Percentiles rank a stretch among this genome's conserved stretches.
Conservation (phyloP, 73 alveolate genomes). For the Paramecium tetraurelia region DNA sequence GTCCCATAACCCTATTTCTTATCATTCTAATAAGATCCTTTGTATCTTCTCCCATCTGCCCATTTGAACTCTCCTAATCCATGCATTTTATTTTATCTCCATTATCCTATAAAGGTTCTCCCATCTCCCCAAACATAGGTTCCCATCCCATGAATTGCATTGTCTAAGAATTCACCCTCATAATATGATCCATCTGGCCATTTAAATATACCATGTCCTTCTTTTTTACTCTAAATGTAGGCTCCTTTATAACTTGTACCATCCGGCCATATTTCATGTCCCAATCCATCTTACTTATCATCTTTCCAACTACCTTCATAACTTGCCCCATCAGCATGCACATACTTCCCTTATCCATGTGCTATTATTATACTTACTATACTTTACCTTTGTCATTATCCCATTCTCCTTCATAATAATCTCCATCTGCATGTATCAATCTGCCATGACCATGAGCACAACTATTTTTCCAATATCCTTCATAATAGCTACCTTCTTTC, state of each 20-base stretch:
- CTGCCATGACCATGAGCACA: constrained; percentile 84
- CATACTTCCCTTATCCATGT: constrained; percentile 62
- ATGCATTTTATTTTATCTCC: constrained; percentile 72
- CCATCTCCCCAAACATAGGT: constrained; percentile 85
- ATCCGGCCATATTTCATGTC: constrained; percentile 85
- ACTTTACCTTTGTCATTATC: constrained; percentile 59
- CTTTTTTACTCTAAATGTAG: constrained; percentile 73
- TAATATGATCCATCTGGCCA: constrained; percentile 66
- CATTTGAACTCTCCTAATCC: constrained; percentile 67
- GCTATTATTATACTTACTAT: neutral
- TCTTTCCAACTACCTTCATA: constrained; percentile 80
- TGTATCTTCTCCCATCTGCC: constrained; percentile 72
- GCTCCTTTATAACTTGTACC: constrained; percentile 81
- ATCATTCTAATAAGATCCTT: constrained; percentile 67
- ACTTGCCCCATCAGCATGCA: constrained; percentile 76
- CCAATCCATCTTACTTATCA: constrained; percentile 82
- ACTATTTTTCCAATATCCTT: constrained; percentile 79
- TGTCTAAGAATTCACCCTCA: constrained; percentile 74
- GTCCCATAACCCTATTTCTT: constrained; percentile 68
- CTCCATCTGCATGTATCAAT: constrained; percentile 75
- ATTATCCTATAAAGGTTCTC: constrained; percentile 78
- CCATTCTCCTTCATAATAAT: constrained; percentile 74
- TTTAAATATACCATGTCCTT: constrained; percentile 71
- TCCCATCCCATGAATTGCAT: constrained; percentile 76
- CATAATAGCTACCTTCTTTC: constrained; percentile 77